These are phyloP conservation scores for Alternaria sp. DNA, from an alignment of 2,329 filamentous ascomycete genomes.

Conservation along the genomic window DNA sequence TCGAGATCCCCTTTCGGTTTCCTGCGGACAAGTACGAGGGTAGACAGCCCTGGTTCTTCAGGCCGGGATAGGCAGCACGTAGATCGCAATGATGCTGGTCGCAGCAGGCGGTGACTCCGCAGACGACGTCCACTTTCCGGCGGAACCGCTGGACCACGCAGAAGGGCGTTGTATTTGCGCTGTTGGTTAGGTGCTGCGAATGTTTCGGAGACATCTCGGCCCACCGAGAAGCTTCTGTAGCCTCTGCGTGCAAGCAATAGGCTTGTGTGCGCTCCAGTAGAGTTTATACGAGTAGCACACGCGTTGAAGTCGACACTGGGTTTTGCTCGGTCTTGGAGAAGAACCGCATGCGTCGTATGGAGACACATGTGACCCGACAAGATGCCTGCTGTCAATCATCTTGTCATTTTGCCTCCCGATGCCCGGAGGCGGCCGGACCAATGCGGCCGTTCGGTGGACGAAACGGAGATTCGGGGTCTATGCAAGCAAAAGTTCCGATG, in stretches of 20 bases:
- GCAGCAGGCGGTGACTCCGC: not conserved
- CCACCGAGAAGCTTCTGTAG: not conserved
- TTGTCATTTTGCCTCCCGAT: not conserved
- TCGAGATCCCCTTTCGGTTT: constrained; percentile 71
- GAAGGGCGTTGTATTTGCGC: not conserved
- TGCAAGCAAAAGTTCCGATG: constrained; percentile 8
- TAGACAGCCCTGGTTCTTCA: constrained; percentile 57
- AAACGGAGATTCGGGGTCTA: constrained; percentile 19
- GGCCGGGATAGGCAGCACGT: constrained; percentile 18
- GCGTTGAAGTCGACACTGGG: not conserved
- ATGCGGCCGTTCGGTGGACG: constrained; percentile 21
- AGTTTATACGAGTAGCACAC: not conserved
- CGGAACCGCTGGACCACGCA: not conserved
- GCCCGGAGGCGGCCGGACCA: constrained; percentile 29
- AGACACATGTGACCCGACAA: not conserved
- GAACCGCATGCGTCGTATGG: not conserved
- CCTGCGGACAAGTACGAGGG: constrained; percentile 63
- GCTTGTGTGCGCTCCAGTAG: not conserved
- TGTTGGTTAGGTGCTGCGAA: not conserved
- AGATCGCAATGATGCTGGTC: not conserved
- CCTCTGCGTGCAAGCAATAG: not conserved
- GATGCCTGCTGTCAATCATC: constrained; percentile 14
- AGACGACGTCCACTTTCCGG: not conserved
- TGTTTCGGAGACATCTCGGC: constrained; percentile 1
- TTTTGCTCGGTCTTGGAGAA: not conserved